These are phyloP conservation scores for Lophium mytilinum DNA, from an alignment of 495 filamentous ascomycete species.

Conservation along the genomic window DNA sequence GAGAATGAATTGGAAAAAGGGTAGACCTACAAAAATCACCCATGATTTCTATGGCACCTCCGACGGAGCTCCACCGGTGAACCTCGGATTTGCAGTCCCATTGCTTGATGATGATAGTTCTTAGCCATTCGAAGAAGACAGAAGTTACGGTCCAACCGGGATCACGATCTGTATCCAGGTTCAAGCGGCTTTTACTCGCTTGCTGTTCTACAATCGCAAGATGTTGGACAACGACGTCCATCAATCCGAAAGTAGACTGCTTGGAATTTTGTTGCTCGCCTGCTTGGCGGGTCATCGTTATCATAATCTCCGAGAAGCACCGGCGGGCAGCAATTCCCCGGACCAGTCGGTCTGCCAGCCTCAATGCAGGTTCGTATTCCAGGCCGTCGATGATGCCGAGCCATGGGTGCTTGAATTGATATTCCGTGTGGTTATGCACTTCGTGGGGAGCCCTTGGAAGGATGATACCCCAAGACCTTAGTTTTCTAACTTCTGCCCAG, in stretches of 20 bases:
- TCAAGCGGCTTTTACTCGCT: slow-evolving; percentile 1
- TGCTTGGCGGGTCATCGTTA: slow-evolving; percentile 21
- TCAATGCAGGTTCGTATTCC: slow-evolving; percentile 53
- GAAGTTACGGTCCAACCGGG: slow-evolving; percentile 20
- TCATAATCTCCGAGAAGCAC: slow-evolving; percentile 46
- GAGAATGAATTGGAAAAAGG: background rate
- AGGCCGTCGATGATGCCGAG: slow-evolving; percentile 41
- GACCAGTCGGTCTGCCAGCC: slow-evolving; percentile 47
- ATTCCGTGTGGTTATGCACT: background rate
- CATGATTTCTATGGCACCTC: slow-evolving; percentile 66
- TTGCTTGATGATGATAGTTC: slow-evolving; percentile 62
- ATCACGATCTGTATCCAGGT: slow-evolving; percentile 4
- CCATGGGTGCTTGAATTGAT: slow-evolving; percentile 9
- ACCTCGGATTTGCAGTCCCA: slow-evolving; percentile 72
- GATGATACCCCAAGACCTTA: slow-evolving; percentile 48
- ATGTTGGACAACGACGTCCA: slow-evolving; percentile 12
- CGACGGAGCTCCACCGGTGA: slow-evolving; percentile 54
- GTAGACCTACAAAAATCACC: slow-evolving; percentile 56
- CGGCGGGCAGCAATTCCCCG: slow-evolving; percentile 45
- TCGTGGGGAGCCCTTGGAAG: slow-evolving; percentile 6
- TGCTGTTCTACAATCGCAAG: slow-evolving; percentile 12
- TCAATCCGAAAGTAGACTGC: background rate
- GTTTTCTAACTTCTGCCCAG: slow-evolving; percentile 44
- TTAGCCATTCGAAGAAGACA: slow-evolving; percentile 65
- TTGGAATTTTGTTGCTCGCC: background rate